Percentiles rank a stretch among this genome's conserved stretches.
Evolutionary conservation across 1,284 basidiomycete genomes (phyloP).

Genomic region (Neolentinus lepideus): DNA sequence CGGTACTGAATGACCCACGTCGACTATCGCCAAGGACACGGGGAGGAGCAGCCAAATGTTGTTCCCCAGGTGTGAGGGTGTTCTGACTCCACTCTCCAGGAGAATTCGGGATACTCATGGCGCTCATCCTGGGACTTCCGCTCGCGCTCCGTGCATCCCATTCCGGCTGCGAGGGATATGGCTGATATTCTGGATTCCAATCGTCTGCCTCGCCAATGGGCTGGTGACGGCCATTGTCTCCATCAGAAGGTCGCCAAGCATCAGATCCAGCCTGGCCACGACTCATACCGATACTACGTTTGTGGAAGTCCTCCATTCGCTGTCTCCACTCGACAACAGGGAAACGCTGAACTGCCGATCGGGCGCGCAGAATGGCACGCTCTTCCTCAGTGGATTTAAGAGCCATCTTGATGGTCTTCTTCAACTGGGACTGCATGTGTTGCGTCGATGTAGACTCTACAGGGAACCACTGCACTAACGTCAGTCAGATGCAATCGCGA

Average conservation of each 20-base stretch:
- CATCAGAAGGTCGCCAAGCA: constrained; percentile 75
- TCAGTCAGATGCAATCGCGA: constrained; percentile 8
- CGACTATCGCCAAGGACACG: constrained; percentile 27
- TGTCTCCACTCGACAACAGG: constrained; percentile 96
- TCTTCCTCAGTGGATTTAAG: constrained; percentile 87
- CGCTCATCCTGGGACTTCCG: constrained; percentile 22
- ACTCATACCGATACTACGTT: constrained; percentile 71
- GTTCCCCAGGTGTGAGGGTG: constrained; percentile 35
- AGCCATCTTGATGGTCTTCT: constrained; percentile 90
- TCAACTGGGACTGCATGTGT: constrained; percentile 92
- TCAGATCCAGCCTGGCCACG: constrained; percentile 61
- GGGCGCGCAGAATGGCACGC: constrained; percentile 83
- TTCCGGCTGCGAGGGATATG: constrained; percentile 42
- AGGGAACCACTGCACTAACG: constrained; percentile 74
- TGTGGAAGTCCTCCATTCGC: constrained; percentile 90
- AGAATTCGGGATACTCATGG: constrained; percentile 29
- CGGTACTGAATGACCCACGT: constrained; percentile 39
- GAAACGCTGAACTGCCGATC: constrained; percentile 91
- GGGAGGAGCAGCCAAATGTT: constrained; percentile 25
- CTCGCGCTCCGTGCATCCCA: constrained; percentile 42
- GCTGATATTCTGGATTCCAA: constrained; percentile 47
- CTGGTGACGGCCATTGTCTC: constrained; percentile 41
- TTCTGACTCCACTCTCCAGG: constrained; percentile 57
- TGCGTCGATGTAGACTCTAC: constrained; percentile 87
- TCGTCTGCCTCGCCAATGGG: constrained; percentile 42